phyloP scores from a whole-genome alignment of 1,284 basidiomycete species.

The Moesziomyces globuligerus region DNA sequence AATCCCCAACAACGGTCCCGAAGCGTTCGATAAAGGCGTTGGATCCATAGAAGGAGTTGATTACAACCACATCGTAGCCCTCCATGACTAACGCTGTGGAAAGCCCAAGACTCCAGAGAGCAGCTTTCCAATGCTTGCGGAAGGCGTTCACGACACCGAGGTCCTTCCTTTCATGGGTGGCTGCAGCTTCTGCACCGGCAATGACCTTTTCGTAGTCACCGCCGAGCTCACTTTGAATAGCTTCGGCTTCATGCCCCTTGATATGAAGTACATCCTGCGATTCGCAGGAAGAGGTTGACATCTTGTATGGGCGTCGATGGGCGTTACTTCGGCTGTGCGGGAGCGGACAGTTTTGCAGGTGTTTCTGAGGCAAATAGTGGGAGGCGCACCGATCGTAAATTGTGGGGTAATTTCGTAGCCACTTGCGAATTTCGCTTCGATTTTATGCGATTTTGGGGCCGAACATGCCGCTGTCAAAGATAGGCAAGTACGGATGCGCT shows the following conservation, averaged over 20 bases:
- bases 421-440: no score
- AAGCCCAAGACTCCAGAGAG: conserved; percentile 69
- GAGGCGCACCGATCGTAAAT: no score
- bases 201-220: conserved; percentile 59
- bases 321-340: no score
- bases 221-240: conserved; percentile 12
- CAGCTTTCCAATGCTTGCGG: conserved; percentile 68
- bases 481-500: no score
- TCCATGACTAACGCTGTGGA: conserved; percentile 70
- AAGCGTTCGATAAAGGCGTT: conserved; percentile 58
- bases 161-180: conserved; percentile 66
- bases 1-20: conserved; percentile 36
- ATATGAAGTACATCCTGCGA: conserved; percentile 11
- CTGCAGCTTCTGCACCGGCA: conserved; percentile 65
- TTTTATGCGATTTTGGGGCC: no score
- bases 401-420: no score
- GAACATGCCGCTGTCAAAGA: no score
- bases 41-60: conserved; percentile 55
- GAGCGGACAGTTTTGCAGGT: no score
- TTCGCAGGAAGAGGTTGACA: conserved; percentile 1
- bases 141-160: conserved; percentile 68
- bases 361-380: no score
- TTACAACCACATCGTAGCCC: conserved; percentile 68
- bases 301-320: no score
- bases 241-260: conserved; percentile 1